Percentiles rank a stretch among this genome's conserved stretches.
Conservation (phyloP, 1,284 basidiomycete genomes). For the Malassezia slooffiae region DNA sequence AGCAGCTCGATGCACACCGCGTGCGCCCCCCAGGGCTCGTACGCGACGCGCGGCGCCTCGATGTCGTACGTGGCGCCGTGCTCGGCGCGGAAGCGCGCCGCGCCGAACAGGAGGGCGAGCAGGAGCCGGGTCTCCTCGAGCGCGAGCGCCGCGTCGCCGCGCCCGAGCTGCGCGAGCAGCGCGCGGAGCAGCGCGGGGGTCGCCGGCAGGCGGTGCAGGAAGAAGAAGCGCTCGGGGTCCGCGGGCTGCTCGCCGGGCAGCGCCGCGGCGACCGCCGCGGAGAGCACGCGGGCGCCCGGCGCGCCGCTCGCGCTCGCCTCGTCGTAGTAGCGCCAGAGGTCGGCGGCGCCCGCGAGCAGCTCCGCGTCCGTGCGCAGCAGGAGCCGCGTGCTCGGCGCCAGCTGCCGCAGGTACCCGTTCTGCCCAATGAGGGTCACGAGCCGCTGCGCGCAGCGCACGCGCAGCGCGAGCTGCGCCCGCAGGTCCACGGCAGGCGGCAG, state of each 20-base stretch:
- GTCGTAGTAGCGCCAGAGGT: constrained; percentile 75
- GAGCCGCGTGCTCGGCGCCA: constrained; percentile 67
- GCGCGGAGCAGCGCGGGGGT: constrained; percentile 17
- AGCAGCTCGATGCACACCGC: constrained; percentile 60
- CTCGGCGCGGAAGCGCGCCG: constrained; percentile 62
- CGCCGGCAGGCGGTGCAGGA: constrained; percentile 58
- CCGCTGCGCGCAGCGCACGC: constrained; percentile 65
- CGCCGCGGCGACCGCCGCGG: constrained; percentile 54
- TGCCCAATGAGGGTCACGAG: constrained; percentile 65
- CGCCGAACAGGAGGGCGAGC: constrained; percentile 60
- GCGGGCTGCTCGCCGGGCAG: constrained; percentile 55
- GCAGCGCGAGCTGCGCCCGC: constrained; percentile 63
- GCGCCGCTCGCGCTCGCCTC: constrained; percentile 42
- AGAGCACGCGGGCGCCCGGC: constrained; percentile 35
- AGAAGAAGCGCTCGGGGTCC: constrained; percentile 73
- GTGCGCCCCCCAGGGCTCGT: constrained; percentile 71
- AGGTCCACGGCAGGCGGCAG: constrained; percentile 54
- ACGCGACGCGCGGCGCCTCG: constrained; percentile 52
- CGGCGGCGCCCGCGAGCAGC: constrained; percentile 67
- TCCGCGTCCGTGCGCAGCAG: constrained; percentile 74
- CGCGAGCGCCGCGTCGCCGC: background rate
- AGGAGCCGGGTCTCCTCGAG: constrained; percentile 57
- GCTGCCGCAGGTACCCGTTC: constrained; percentile 50
- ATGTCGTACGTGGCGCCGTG: constrained; percentile 67
- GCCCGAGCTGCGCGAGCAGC: constrained; percentile 1